A percentile compares a stretch with the other conserved stretches of the same genome.
Evolutionary conservation across 305 asterid species (phyloP).

Genomic region (Euphrasia arctica): DNA sequence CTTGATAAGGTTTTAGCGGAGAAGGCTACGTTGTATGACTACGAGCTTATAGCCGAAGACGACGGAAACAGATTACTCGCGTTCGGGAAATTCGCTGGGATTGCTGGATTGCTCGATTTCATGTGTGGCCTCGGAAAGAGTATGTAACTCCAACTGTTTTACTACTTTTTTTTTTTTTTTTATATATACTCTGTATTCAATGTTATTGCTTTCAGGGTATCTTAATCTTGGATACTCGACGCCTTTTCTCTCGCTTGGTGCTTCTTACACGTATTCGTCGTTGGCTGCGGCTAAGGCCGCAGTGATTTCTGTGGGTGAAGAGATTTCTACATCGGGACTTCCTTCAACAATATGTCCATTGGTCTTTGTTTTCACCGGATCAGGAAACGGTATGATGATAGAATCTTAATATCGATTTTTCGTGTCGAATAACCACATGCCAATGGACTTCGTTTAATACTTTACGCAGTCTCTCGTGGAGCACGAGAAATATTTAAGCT

Average conservation of each 20-base stretch:
- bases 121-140: constrained; percentile 81
- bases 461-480: constrained; percentile 72
- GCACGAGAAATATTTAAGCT: constrained; percentile 92
- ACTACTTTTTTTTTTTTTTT: neutral
- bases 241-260: constrained; percentile 84
- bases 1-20: constrained; percentile 90
- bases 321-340: constrained; percentile 83
- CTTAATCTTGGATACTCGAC: constrained; percentile 93
- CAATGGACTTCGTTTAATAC: constrained; percentile 11
- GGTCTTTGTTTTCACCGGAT: constrained; percentile 84
- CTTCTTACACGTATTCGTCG: constrained; percentile 94
- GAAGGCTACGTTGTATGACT: constrained; percentile 82
- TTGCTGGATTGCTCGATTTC: constrained; percentile 86
- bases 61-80: constrained; percentile 85
- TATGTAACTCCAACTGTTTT: constrained; percentile 31
- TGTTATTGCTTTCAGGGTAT: constrained; percentile 53
- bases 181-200: neutral
- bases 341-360: constrained; percentile 82
- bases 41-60: constrained; percentile 90
- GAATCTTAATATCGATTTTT: neutral
- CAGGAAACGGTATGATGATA: constrained; percentile 71
- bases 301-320: constrained; percentile 94
- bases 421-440: neutral
- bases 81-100: constrained; percentile 75
- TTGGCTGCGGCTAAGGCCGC: constrained; percentile 97